Conservation (phyloP, 108 stramenopile genomes). For the Pseudonitzschia delicatissima region DNA sequence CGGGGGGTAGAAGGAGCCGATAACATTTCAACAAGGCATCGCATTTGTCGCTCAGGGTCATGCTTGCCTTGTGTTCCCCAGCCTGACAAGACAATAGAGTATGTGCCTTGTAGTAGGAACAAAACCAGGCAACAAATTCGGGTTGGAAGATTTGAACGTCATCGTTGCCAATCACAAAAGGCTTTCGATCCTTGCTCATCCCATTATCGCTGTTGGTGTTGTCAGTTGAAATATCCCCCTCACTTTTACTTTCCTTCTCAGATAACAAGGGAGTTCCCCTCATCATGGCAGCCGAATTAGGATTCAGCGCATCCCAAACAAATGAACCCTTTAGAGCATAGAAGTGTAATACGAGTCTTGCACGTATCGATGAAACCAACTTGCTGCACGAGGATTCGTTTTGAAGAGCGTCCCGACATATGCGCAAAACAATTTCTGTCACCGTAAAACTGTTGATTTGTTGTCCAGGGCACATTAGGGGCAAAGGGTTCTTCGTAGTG, state of each 20-base stretch:
- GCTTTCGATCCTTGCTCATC: neutral
- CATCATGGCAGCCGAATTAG: neutral
- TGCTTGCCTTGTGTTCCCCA: neutral
- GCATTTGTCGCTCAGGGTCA: neutral
- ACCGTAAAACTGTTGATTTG: no score
- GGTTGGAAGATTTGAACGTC: neutral
- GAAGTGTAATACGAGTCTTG: neutral
- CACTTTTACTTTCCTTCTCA: no score
- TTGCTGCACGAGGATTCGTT: neutral
- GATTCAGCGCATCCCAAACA: conserved; percentile 1
- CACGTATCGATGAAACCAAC: neutral
- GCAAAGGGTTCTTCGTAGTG: neutral
- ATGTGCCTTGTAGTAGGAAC: conserved; percentile 4
- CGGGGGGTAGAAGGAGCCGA: neutral
- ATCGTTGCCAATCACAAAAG: neutral
- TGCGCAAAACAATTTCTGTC: no score
- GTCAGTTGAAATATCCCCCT: no score
- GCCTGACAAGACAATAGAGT: neutral
- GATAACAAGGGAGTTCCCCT: no score
- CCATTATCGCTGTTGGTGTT: neutral
- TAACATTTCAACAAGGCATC: neutral
- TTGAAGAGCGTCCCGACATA: neutral
- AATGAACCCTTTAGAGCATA: neutral
- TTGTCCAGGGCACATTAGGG: neutral
- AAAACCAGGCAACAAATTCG: conserved; percentile 8